Evolutionary conservation across 176 grass and related monocot species (phyloP).

Genomic region (Poa annua): DNA sequence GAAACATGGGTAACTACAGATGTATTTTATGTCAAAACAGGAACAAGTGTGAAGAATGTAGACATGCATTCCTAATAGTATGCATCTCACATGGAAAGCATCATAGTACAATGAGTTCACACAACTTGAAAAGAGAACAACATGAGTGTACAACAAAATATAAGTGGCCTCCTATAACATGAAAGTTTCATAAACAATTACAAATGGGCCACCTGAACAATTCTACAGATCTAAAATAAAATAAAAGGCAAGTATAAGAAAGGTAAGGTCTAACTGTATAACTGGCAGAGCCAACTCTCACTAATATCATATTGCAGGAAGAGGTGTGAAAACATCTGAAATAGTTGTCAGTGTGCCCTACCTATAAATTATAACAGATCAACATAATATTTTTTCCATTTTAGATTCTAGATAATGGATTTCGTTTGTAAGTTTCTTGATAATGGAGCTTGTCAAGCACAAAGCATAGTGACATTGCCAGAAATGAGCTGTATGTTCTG

Average conservation of each 20-base stretch:
- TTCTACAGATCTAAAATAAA: not conserved
- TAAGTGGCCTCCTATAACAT: not conserved
- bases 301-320: not conserved
- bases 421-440: not conserved
- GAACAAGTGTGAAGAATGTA: not conserved
- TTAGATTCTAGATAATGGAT: not conserved
- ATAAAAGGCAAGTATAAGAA: not conserved
- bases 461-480: not conserved
- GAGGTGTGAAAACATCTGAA: slow-evolving; percentile 13
- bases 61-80: not conserved
- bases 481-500: not conserved
- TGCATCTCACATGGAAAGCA: slow-evolving; percentile 21
- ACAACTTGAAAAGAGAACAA: slow-evolving; percentile 28
- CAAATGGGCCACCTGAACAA: not conserved
- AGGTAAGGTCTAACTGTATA: slow-evolving; percentile 1
- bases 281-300: slow-evolving; percentile 1
- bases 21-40: slow-evolving; percentile 7
- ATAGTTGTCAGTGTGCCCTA: not conserved
- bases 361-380: not conserved
- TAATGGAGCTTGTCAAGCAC: not conserved
- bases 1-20: slow-evolving; percentile 28
- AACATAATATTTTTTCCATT: not conserved
- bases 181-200: not conserved
- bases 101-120: not conserved
- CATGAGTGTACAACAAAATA: not conserved